Base-by-base conservation (phyloP, 2,329 filamentous ascomycete species). In the Diaporthe australafricana region DNA sequence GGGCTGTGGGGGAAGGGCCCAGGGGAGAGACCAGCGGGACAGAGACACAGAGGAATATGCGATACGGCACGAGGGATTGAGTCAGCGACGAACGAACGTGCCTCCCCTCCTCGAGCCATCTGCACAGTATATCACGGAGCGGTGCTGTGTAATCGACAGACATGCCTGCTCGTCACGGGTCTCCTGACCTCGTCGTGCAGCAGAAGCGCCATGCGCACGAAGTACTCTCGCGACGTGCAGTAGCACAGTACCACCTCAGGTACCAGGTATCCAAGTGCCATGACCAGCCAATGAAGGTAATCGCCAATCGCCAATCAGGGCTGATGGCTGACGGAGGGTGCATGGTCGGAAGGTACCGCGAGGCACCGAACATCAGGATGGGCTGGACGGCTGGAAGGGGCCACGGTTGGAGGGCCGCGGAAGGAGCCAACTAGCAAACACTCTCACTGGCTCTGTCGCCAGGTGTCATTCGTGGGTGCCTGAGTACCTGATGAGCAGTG, bases 181-280 rank as follows among this genome's bases (percentile, higher is more conserved):
- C 60, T 65, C 27, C 60, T 50, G 60, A 50, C 60, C 45, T 65
- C n/a, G 60, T 65, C n/a, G 60, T 50, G 60, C 60, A 50, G 60
- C 45, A 65, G 45, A 65, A 50, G 45, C 60, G 45, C 14, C 55
- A 30, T 35, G 38, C 38, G 38, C 38, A 16, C 38, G 11, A 40
- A 12, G 45, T 50, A 30, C 16, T 20, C 55, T 7, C 22, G 12
- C 55, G 20, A 6, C 32, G 16, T 16, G n/a, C 17, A 14, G 55
- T 16, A 25, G 27, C 20, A 48, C 30, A 16, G 11, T 27, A 47
- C 57, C 57, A 30, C 6, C 16, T 22, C 57, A 47, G 40, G 57
- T 63, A 63, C 30, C 27, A 17, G 20, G 55, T 8, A 40, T 2
- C 16, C 38, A 40, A 9, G 55, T 11, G 17, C 22, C 14, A 16